A percentile compares a stretch with the other conserved stretches of the same genome.
Evolutionary conservation across 2,329 filamentous ascomycete species (phyloP).

Genomic region (Hypoxylon sp.): DNA sequence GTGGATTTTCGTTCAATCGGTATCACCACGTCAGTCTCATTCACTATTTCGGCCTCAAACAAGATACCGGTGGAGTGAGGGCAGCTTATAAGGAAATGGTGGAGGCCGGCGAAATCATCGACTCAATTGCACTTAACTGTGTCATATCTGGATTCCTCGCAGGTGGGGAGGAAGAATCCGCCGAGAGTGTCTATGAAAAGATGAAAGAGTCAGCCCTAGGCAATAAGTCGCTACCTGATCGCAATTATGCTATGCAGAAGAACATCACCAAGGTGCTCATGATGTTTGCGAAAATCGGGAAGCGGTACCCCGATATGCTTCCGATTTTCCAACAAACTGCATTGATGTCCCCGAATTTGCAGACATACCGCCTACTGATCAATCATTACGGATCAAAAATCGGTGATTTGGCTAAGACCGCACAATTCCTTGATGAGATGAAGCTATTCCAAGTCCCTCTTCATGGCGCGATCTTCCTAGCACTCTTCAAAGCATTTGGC

Average conservation of each 20-base stretch:
- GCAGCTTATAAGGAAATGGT: slow-evolving; percentile 87
- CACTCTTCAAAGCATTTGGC: slow-evolving; percentile 86
- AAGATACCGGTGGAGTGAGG: slow-evolving; percentile 81
- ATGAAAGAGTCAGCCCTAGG: slow-evolving; percentile 78
- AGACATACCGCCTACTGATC: slow-evolving; percentile 85
- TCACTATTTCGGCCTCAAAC: slow-evolving; percentile 83
- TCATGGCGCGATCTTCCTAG: slow-evolving; percentile 82
- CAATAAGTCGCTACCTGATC: slow-evolving; percentile 59
- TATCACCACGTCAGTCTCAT: slow-evolving; percentile 88
- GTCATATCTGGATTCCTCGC: slow-evolving; percentile 84
- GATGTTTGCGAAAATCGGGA: slow-evolving; percentile 70
- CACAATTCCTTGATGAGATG: slow-evolving; percentile 86
- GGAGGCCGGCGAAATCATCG: slow-evolving; percentile 87
- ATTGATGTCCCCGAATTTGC: slow-evolving; percentile 79
- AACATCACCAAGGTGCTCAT: slow-evolving; percentile 70
- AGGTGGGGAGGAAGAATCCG: slow-evolving; percentile 81
- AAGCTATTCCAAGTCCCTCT: slow-evolving; percentile 75
- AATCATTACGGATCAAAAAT: slow-evolving; percentile 77
- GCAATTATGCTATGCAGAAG: slow-evolving; percentile 63
- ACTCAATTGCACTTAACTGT: slow-evolving; percentile 88
- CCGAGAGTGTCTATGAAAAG: slow-evolving; percentile 83
- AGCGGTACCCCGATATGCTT: slow-evolving; percentile 69
- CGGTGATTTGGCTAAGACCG: slow-evolving; percentile 80
- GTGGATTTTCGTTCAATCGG: slow-evolving; percentile 79
- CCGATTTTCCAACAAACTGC: slow-evolving; percentile 71